Base-by-base conservation (phyloP, 1,284 basidiomycete genomes). In the Ceratobasidium sp. region DNA sequence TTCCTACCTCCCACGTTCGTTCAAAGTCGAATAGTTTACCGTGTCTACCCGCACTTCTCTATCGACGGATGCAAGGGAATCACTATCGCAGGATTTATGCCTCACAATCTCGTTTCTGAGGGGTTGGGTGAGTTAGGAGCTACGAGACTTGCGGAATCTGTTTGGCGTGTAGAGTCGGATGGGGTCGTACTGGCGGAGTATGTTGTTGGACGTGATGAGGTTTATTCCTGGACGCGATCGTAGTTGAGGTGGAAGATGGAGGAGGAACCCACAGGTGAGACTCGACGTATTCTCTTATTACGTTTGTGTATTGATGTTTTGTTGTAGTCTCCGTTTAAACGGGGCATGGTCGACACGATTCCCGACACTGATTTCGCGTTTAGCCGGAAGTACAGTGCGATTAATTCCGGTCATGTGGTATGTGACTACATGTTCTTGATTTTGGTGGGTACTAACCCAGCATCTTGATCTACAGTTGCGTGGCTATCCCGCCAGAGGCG, bases 201-300 rank as follows among this genome's bases (percentile, higher is more conserved):
- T 74, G 86, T 91, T 2, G 84, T 92, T 51, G 90, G 90, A 1
- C 84, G 87, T 31, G 90, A 92, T 80, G 91, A 91, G n/a, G 93
- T 93, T 0, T 93, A 94, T 82, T 93, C 92, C 1, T 95, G 92
- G 93, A 91, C 93, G 6, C 87, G 93, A 36, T 90, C 90, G 77
- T 78, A 84, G 1, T 82, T 93, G 19, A 86, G 86, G 2, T 90
- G 94, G 56, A 80, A 85, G 1, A 91, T 94, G 90, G 88, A 93
- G 76, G 93, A 93, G n/a, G 92, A 93, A 80, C 90, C 91, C 78
- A 91, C 91, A 2, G 86, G 87, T 87, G 53, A 63, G 80, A 75
- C 22, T 17, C 6, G 5, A 31, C 2, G 22, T 76, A 79, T 80
- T 19, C n/a, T 31, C 31, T 24, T 60, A 22, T n/a, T 14, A 24